Percentiles rank a stretch among this genome's conserved stretches.
phyloP scores from a whole-genome alignment of 208 protist genomes.

The Trypanosomatidae sp. region DNA sequence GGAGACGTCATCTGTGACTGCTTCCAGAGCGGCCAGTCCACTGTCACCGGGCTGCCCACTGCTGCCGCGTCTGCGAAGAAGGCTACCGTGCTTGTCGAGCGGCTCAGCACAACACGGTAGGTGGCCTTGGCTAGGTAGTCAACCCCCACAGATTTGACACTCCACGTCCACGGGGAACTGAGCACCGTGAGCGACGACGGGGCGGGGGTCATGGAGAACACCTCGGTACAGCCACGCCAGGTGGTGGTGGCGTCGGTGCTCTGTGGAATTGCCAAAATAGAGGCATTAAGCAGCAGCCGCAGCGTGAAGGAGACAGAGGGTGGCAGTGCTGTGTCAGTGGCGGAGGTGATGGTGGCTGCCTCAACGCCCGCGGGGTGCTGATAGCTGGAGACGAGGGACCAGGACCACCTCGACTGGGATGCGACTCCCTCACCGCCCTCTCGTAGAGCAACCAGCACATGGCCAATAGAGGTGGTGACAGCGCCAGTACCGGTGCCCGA shows the following conservation, averaged over 20 bases:
- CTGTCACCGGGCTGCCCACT: conserved; percentile 10
- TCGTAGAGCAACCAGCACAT: conserved; percentile 12
- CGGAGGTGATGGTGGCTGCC: not conserved
- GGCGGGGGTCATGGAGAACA: not conserved
- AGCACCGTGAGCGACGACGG: conserved; percentile 19
- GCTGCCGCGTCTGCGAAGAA: conserved; percentile 8
- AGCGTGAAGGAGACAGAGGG: conserved; percentile 6
- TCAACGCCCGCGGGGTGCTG: not conserved
- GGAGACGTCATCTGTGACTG: not conserved
- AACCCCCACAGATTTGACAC: not conserved
- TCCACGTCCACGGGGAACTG: conserved; percentile 17
- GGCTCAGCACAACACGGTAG: conserved; percentile 21
- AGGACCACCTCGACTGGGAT: conserved; percentile 1
- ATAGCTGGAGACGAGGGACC: conserved; percentile 20
- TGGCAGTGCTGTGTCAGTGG: not conserved
- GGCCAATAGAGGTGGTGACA: conserved; percentile 8
- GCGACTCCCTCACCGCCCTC: not conserved
- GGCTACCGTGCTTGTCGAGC: conserved; percentile 19
- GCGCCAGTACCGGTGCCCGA: not conserved
- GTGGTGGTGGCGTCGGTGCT: not conserved
- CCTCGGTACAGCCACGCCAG: not conserved
- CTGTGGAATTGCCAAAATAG: not conserved
- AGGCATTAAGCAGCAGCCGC: conserved; percentile 20
- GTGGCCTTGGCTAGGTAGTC: not conserved
- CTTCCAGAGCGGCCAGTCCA: conserved; percentile 23